Evolutionary conservation across 768 basidiomycete species (phyloP), one percentile per base, ranked within the genome.

Genomic region (Pisolithus sp.): DNA sequence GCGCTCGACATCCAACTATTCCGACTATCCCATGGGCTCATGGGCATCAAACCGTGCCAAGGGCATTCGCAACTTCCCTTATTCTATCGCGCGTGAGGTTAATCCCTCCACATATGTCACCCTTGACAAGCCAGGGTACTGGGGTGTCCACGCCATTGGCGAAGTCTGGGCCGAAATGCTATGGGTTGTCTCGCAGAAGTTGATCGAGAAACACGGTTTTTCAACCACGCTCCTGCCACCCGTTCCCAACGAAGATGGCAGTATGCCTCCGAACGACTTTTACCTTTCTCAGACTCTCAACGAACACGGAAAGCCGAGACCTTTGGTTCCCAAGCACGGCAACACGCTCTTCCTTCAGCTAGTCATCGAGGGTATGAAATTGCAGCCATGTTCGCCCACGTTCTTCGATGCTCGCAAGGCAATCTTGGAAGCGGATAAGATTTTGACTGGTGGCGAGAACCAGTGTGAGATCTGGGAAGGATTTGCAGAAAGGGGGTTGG

Each of bases 91-190:
- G 70, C 68, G 73, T 31, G 75, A 76, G 21, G 60, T 89, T 68
- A 98, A 97, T 74, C 95, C 93, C 0, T 89, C 89, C 49, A 86
- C 83, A 0, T 97, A 97, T 79, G 88, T 92, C 81, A 93, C 86
- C 2, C 85, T 99, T 20, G 91, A 98, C 74, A 87, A 87, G 69
- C 84, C 85, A 2, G 90, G 90, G 17, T 94, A 94, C 76, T 95
- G 90, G 85, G 90, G 92, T 34, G 93, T 94, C 8, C 87, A 89
- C 60, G 86, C 87, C 20, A 85, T 93, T 55, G 93, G 93, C 41
- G 93, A 95, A 70, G 94, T 98, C 49, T 97, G 94, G 93, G 94
- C 93, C 5, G 71, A 93, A 73, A 85, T 91, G 23, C 83, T 93
- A 49, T 93, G 87, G 87, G 77, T 91, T 58, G 76, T 88, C 44